Conservation (phyloP, 805 yeast genomes). For the Saccharomycopsis babjevae region DNA sequence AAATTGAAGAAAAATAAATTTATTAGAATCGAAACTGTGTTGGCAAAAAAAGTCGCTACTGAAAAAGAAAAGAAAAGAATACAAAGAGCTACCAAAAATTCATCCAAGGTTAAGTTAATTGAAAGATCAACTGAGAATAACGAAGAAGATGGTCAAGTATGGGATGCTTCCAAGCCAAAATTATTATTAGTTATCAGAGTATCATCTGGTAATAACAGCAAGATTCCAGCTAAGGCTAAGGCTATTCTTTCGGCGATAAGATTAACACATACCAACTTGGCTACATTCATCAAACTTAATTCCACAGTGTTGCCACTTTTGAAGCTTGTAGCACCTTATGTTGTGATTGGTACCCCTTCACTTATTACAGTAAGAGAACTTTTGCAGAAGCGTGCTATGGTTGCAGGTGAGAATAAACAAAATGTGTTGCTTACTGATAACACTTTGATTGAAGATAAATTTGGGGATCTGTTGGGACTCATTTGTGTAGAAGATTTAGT, state of each 20-base stretch:
- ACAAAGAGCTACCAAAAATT: slow-evolving; percentile 44
- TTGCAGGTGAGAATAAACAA: slow-evolving; percentile 28
- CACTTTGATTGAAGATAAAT: slow-evolving; percentile 60
- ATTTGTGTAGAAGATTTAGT: slow-evolving; percentile 76
- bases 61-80: slow-evolving; percentile 62
- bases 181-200: slow-evolving; percentile 60
- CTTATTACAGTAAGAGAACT: slow-evolving; percentile 59
- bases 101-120: slow-evolving; percentile 21
- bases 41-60: slow-evolving; percentile 53
- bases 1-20: slow-evolving; percentile 42
- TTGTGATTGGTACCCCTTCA: slow-evolving; percentile 69
- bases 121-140: slow-evolving; percentile 23
- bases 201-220: slow-evolving; percentile 50
- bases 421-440: slow-evolving; percentile 55
- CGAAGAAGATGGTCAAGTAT: slow-evolving; percentile 23
- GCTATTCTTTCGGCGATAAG: slow-evolving; percentile 53
- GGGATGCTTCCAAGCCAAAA: slow-evolving; percentile 33
- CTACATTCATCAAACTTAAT: slow-evolving; percentile 61
- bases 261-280: slow-evolving; percentile 49
- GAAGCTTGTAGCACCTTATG: slow-evolving; percentile 61
- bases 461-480: slow-evolving; percentile 52
- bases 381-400: slow-evolving; percentile 67
- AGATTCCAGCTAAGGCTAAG: slow-evolving; percentile 54
- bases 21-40: slow-evolving; percentile 64
- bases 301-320: slow-evolving; percentile 50